A percentile compares a stretch with the other conserved stretches of the same genome.
Evolutionary conservation across 768 basidiomycete species (phyloP).

Genomic region (Guyanaporus albipodus): DNA sequence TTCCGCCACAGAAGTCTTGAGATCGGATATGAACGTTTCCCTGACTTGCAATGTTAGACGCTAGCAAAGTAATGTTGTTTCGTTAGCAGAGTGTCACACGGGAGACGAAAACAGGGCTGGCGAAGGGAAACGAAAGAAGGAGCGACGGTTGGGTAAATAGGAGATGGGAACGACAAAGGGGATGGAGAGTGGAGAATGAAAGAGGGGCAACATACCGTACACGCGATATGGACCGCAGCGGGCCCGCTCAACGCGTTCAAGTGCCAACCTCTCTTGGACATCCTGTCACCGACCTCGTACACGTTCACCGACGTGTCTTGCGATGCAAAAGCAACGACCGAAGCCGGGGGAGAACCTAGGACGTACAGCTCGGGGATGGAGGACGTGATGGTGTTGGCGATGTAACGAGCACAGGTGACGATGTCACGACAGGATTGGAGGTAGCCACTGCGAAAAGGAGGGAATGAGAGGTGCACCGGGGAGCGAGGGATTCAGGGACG

Average conservation of each 20-base stretch:
- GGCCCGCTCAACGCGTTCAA: slow-evolving; percentile 79
- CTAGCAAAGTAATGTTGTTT: slow-evolving; percentile 42
- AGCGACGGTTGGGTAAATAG: no score
- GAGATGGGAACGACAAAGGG: no score
- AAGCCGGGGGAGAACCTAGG: slow-evolving; percentile 85
- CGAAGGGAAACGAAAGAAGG: no score
- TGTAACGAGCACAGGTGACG: slow-evolving; percentile 65
- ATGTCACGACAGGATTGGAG: slow-evolving; percentile 80
- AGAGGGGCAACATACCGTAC: slow-evolving; percentile 78
- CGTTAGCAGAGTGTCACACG: not conserved
- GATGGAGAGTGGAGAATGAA: no score
- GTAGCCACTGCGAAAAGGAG: slow-evolving; percentile 61
- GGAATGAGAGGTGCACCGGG: not conserved
- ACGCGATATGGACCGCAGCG: slow-evolving; percentile 87
- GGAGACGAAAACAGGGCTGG: not conserved
- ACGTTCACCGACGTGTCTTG: slow-evolving; percentile 52
- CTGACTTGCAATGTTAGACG: slow-evolving; percentile 73
- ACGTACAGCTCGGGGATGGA: slow-evolving; percentile 83
- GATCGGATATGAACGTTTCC: slow-evolving; percentile 78
- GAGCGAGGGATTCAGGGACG: slow-evolving; percentile 22
- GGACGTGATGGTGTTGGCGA: slow-evolving; percentile 60
- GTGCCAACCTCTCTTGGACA: slow-evolving; percentile 88
- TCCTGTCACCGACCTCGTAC: slow-evolving; percentile 87
- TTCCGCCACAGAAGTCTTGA: slow-evolving; percentile 72
- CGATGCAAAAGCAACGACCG: slow-evolving; percentile 86